Evolutionary conservation across 2,329 filamentous ascomycete genomes (phyloP).

Genomic region (Raffaelea arxii): DNA sequence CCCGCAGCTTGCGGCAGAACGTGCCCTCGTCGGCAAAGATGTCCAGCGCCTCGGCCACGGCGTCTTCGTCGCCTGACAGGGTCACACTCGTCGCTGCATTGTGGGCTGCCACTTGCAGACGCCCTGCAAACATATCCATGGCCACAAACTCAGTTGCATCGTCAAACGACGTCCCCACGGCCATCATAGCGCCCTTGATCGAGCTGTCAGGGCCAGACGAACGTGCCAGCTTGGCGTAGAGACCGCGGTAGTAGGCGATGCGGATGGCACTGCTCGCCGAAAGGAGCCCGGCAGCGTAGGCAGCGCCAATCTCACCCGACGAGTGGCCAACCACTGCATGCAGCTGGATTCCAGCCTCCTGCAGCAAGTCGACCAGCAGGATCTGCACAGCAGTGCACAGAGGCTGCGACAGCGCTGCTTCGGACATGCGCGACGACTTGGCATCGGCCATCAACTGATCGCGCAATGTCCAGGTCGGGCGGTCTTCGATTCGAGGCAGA

Average conservation of each 20-base stretch:
- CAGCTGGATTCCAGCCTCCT: constrained; percentile 17
- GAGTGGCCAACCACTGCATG: constrained; percentile 28
- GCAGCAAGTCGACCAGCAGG: constrained; percentile 22
- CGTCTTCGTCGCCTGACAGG: constrained; percentile 24
- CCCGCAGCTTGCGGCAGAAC: constrained; percentile 25
- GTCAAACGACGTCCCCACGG: constrained; percentile 19
- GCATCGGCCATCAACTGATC: constrained; percentile 22
- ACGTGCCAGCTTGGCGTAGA: constrained; percentile 18
- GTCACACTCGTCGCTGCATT: constrained; percentile 24
- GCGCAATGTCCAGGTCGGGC: constrained; percentile 22
- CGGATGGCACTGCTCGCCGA: constrained; percentile 26
- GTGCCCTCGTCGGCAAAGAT: constrained; percentile 15
- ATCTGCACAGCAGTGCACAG: constrained; percentile 45
- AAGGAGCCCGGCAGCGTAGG: constrained; percentile 28
- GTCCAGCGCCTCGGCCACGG: constrained; percentile 15
- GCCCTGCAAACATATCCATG: constrained; percentile 14
- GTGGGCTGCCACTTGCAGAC: constrained; percentile 20
- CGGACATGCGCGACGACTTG: constrained; percentile 17
- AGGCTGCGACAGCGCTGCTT: constrained; percentile 33
- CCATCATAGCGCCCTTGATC: constrained; percentile 29
- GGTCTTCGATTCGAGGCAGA: constrained; percentile 9
- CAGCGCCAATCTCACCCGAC: constrained; percentile 34
- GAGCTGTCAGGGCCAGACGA: too few relatives aligned
- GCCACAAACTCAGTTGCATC: constrained; percentile 19
- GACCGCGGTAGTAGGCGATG: constrained; percentile 30